Evolutionary conservation across 164 flowering plant genomes (phyloP), one percentile per base, ranked within the genome.

Genomic region (Buxus sempervirens): DNA sequence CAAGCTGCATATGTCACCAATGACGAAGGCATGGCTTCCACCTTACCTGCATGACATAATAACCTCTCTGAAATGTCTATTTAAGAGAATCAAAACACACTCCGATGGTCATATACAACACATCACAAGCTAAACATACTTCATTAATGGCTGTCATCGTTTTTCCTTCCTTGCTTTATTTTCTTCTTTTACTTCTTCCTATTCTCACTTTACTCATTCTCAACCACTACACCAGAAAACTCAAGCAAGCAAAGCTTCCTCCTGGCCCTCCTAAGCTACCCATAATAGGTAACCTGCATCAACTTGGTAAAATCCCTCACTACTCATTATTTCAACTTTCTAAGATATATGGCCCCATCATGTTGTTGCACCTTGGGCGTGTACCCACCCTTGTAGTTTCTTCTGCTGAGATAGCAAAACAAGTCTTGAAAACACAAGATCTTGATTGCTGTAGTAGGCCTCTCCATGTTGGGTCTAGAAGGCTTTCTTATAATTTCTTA

Each of bases 261-360:
- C 68, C 68, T 9, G 42, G 68, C 42, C 68, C 68, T 23, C 58
- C 58, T 14, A 25, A 27, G 58, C 68, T 65, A 5, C 68, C 68
- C 19, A 51, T 65, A 1, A 65, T 65, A 24, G 68, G 68, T 15
- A 65, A 65, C 68, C 19, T 65, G 14, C 58, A 65, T 36, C 68
- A 65, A 26, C 58, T 65, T 5, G 68, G 58, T 15, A 15, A 65
- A 0, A 7, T 14, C 6, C 68, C 58, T 27, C 58, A 54, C 68
- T 21, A 3, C 15, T 26, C 58, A 1, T 42, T 65, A 8, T 21
- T 2, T 9, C 5, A 54, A 9, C 68, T 65, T 6, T 65, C 68
- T 6, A 2, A 26, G 14, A 54, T 4, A 51, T 65, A 65, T 23
- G 68, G 68, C 7, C 69, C 69, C 25, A 16, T 66, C 27, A 66